phyloP scores from a whole-genome alignment of 2,329 filamentous ascomycete genomes.

The Chaetomiaceae sp. region DNA sequence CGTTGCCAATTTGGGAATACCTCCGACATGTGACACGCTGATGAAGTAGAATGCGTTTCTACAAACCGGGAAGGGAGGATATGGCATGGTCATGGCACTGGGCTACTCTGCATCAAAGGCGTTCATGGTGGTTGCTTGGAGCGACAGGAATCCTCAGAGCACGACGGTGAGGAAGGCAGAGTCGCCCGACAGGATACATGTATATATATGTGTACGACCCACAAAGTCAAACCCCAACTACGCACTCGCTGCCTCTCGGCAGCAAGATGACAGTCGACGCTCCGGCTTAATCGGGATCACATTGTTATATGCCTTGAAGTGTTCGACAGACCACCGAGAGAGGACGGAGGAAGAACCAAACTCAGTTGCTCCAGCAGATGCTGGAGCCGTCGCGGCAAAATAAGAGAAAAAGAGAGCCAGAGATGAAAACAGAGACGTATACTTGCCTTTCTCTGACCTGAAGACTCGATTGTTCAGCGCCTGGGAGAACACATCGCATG shows the following conservation, averaged over 20 bases:
- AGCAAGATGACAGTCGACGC: slow-evolving; percentile 78
- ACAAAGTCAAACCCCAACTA: slow-evolving; percentile 97
- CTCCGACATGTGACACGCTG: slow-evolving; percentile 9
- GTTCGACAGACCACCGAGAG: slow-evolving; percentile 73
- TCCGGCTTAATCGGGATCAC: slow-evolving; percentile 99
- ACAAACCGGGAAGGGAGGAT: neutral
- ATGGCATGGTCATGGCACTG: neutral
- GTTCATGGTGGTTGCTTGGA: neutral
- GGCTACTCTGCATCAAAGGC: neutral
- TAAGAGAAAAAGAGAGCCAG: neutral
- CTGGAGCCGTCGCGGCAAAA: slow-evolving; percentile 53
- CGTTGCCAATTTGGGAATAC: slow-evolving; percentile 14
- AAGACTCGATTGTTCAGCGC: neutral
- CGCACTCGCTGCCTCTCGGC: slow-evolving; percentile 75
- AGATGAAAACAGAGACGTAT: neutral
- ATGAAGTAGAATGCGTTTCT: neutral
- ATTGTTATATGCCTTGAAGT: slow-evolving; percentile 65
- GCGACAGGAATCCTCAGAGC: neutral
- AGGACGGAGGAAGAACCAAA: slow-evolving; percentile 57
- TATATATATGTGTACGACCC: slow-evolving; percentile 63
- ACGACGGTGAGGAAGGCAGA: neutral
- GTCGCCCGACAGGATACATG: neutral
- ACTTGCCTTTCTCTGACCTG: slow-evolving; percentile 2
- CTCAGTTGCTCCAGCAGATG: slow-evolving; percentile 58
- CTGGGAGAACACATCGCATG: no score